Conservation (phyloP, 2,329 filamentous ascomycete genomes). For the Ophiostoma perfectum region DNA sequence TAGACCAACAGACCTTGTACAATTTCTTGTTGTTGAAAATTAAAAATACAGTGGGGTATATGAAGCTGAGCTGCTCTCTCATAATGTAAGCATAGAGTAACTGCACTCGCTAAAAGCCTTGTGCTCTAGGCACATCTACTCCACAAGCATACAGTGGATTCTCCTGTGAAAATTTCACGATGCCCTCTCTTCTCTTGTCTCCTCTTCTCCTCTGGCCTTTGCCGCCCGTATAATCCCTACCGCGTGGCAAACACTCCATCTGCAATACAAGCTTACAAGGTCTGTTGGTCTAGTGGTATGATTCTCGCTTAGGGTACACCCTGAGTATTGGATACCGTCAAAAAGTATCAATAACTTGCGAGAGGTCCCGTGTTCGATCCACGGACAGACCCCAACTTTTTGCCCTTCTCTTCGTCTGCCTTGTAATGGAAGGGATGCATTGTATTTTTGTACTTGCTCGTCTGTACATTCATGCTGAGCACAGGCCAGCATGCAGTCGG, state of each 20-base stretch:
- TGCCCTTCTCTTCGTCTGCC: background rate
- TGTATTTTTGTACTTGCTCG: background rate
- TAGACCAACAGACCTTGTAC: conserved; percentile 39
- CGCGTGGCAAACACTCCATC: background rate
- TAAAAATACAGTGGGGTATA: background rate
- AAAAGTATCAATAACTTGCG: conserved; percentile 2
- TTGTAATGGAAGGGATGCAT: too few species aligned
- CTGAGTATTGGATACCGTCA: background rate
- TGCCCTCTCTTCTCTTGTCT: background rate
- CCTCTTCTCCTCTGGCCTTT: background rate
- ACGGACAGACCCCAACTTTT: conserved; percentile 15
- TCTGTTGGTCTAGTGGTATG: conserved; percentile 54
- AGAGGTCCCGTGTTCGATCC: conserved; percentile 18
- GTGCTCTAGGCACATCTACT: background rate
- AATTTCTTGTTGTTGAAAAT: background rate
- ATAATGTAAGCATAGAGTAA: background rate
- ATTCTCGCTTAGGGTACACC: conserved; percentile 56
- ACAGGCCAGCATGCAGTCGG: background rate
- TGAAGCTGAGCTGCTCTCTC: background rate
- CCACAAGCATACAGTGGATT: background rate
- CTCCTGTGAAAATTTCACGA: background rate
- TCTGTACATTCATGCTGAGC: background rate
- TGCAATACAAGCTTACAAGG: background rate
- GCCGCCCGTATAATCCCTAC: background rate
- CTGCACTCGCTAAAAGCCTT: background rate